Evolutionary conservation across 495 filamentous ascomycete genomes (phyloP).

Genomic region (Neurospora cerealis): DNA sequence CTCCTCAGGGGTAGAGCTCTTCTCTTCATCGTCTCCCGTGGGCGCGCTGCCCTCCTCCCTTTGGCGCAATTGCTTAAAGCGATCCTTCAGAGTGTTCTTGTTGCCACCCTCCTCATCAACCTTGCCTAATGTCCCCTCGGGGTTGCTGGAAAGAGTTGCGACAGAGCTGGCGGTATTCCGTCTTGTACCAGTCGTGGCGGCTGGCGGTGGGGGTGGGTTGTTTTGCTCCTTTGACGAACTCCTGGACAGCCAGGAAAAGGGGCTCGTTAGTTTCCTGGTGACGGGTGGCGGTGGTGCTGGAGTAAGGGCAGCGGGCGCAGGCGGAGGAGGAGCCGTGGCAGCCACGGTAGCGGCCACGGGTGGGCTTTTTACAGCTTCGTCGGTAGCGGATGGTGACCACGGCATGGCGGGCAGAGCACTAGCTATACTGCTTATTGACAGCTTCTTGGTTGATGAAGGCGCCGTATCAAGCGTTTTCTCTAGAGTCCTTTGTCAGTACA

Average conservation of each 20-base stretch:
- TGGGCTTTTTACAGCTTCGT: conserved; percentile 25
- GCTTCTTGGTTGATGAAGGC: conserved; percentile 25
- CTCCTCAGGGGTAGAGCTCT: conserved; percentile 42
- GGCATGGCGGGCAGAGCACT: conserved; percentile 45
- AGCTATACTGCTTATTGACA: conserved; percentile 38
- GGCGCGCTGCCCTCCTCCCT: conserved; percentile 58
- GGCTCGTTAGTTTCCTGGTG: conserved; percentile 61
- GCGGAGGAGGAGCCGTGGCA: conserved; percentile 4
- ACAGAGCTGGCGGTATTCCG: conserved; percentile 69
- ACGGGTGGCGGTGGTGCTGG: conserved; percentile 30
- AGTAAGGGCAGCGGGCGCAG: conserved; percentile 29
- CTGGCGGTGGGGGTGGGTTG: conserved; percentile 35
- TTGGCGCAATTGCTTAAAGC: conserved; percentile 77
- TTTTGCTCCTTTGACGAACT: conserved; percentile 56
- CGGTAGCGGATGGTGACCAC: conserved; percentile 36
- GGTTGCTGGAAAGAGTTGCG: conserved; percentile 62
- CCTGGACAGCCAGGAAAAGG: conserved; percentile 80
- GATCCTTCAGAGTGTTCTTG: conserved; percentile 66
- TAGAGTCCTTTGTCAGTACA: background rate
- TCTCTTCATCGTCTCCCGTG: conserved; percentile 39
- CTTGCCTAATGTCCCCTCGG: conserved; percentile 60
- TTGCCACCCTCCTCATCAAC: conserved; percentile 49
- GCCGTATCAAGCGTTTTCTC: conserved; percentile 19
- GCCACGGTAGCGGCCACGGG: conserved; percentile 22
- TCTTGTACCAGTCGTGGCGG: conserved; percentile 22